phyloP scores from a whole-genome alignment of 202 grass and related monocot genomes.

The Elaeis oleifera region DNA sequence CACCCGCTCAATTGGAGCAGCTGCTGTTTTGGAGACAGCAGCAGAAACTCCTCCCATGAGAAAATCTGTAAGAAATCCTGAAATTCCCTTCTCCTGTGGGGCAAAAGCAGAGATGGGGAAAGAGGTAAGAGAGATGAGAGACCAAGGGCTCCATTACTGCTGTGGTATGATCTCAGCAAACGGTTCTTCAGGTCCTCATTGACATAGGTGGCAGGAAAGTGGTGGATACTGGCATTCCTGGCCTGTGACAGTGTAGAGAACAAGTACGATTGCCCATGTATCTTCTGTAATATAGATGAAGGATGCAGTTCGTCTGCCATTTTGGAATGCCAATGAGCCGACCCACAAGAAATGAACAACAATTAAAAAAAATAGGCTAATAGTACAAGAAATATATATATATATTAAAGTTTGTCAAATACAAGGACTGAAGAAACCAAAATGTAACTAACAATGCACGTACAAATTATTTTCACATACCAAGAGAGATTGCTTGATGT shows the following conservation, averaged over 20 bases:
- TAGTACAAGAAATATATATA: background rate
- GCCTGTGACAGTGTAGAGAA: background rate
- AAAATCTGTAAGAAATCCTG: too few species aligned
- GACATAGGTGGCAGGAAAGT: background rate
- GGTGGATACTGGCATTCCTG: background rate
- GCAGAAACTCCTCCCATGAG: too few species aligned
- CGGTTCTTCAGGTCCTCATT: background rate
- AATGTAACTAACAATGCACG: too few species aligned
- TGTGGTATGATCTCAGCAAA: too few species aligned
- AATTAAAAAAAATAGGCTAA: background rate
- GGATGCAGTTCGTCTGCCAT: constrained; percentile 1
- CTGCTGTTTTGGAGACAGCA: constrained; percentile 7
- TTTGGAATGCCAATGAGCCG: background rate
- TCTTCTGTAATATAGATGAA: background rate
- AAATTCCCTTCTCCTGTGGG: too few species aligned
- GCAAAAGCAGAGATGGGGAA: too few species aligned
- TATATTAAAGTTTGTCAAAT: background rate
- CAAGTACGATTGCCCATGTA: background rate
- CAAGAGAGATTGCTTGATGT: too few species aligned
- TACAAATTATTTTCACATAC: too few species aligned
- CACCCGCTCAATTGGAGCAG: constrained; percentile 9
- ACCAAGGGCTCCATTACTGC: too few species aligned
- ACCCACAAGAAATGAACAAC: background rate
- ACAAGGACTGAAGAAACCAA: background rate
- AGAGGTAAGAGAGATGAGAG: background rate